Evolutionary conservation across 768 basidiomycete species (phyloP), one percentile per base, ranked within the genome.

Genomic region (Pisolithus orientalis): DNA sequence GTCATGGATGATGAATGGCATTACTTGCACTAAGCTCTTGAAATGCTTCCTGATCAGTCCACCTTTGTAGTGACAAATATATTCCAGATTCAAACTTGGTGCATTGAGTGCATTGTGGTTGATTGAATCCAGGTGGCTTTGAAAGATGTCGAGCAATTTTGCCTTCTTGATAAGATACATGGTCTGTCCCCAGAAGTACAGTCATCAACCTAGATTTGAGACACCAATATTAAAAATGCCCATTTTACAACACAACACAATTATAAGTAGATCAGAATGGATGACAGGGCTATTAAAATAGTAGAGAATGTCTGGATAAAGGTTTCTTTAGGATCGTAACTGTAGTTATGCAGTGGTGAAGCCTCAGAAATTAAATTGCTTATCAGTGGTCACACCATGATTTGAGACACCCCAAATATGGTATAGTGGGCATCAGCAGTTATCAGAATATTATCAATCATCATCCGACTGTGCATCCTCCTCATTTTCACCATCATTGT

Each of bases 1-100:
- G 16, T 16, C 63, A 1, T 65, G 47, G 0, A 44, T 4, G 0
- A 68, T 39, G 51, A 72, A 69, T 1, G 54, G 13, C 2, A 74
- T 62, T 0, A 70, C 28, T 42, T 72, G 71, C 0, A 32, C 32
- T 6, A 49, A 34, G 38, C 48, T 39, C 32, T 49, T 49, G 32
- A 49, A 49, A 34, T 49, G 48, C 27, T 49, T 62, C 59, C 16
- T 54, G 48, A 52, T 69, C 21, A 21, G 21, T 21, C 21, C 21
- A 21, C 21, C 21, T 21, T 21, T 21, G 21, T 21, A 21, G 21
- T 39, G 65, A 29, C 59, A 61, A 47, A 69, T 63, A 47, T 71
- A 70, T 21, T 61, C 58, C 0, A 63, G 64, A 21, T 51, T 53
- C 10, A 70, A 53, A 7, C 48, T 49, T 2, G 62, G 61, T 10